Conservation (phyloP, 129 eudicot species). For the Helianthus annuus region DNA sequence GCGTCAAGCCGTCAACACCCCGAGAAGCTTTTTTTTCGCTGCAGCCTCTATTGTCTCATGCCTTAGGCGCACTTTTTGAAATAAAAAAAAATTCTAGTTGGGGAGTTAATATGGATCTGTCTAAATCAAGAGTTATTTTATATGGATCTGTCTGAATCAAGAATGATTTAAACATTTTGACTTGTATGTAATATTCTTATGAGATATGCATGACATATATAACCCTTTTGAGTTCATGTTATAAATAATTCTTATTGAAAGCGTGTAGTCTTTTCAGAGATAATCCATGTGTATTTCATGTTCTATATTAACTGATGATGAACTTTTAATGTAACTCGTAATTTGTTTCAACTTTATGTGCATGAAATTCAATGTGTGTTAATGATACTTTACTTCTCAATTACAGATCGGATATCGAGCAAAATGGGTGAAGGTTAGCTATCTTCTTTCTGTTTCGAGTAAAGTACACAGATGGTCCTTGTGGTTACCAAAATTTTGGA, state of each 20-base stretch:
- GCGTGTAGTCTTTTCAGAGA: too few species aligned
- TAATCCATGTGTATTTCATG: too few species aligned
- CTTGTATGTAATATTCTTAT: background rate
- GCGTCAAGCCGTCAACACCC: too few species aligned
- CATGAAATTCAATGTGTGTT: background rate
- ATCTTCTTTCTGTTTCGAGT: background rate
- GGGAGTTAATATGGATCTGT: background rate
- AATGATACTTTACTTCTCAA: constrained; percentile 17
- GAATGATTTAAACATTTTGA: background rate
- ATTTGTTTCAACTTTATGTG: too few species aligned
- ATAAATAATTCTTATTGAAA: too few species aligned
- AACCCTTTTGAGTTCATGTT: background rate
- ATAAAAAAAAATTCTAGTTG: background rate
- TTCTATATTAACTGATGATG: too few species aligned
- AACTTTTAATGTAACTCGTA: too few species aligned
- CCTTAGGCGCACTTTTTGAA: background rate
- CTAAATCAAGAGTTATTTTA: background rate
- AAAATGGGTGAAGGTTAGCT: constrained; percentile 94
- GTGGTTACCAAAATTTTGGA: too few species aligned
- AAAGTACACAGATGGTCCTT: too few species aligned
- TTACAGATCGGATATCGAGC: constrained; percentile 76
- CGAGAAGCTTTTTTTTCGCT: too few species aligned
- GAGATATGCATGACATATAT: constrained; percentile 5
- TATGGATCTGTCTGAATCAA: background rate
- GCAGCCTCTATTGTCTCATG: too few species aligned